These are phyloP conservation scores for Syncephalastrum monosporum DNA, from an alignment of 371 early-diverging fungal species.

Conservation along the genomic window DNA sequence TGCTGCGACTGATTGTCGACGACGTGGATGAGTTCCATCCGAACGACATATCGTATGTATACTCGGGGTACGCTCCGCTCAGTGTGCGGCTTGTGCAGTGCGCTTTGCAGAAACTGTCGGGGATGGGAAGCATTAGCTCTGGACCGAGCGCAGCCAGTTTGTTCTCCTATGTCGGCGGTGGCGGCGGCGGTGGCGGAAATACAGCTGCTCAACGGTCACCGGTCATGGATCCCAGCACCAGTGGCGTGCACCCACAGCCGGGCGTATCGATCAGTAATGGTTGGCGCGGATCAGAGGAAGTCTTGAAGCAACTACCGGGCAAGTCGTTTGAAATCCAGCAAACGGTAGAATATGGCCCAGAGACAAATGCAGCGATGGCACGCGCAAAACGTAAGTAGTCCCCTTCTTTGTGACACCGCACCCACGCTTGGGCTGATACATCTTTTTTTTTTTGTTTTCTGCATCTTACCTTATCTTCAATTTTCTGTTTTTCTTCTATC, in stretches of 20 bases:
- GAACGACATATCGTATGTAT: slow-evolving; percentile 89
- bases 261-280: slow-evolving; percentile 31
- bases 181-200: slow-evolving; percentile 16
- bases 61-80: slow-evolving; percentile 93
- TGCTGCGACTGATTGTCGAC: slow-evolving; percentile 81
- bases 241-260: not conserved
- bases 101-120: slow-evolving; percentile 52
- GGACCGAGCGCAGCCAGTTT: slow-evolving; percentile 35
- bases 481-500: slow-evolving; percentile 1
- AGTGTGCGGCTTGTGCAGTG: slow-evolving; percentile 87
- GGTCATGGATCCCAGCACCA: not conserved
- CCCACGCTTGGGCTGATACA: not conserved
- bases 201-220: slow-evolving; percentile 1
- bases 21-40: slow-evolving; percentile 86
- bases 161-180: slow-evolving; percentile 31
- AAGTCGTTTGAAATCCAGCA: slow-evolving; percentile 78
- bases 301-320: slow-evolving; percentile 74
- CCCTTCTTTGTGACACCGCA: not conserved
- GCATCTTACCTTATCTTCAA: not conserved
- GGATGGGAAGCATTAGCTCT: slow-evolving; percentile 17
- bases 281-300: slow-evolving; percentile 89
- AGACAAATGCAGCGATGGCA: slow-evolving; percentile 48
- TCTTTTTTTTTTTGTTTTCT: slow-evolving; percentile 1
- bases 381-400: slow-evolving; percentile 51
- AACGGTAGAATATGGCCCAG: slow-evolving; percentile 56